A percentile compares a stretch with the other conserved stretches of the same genome.
Evolutionary conservation across 148 eudicot genomes (phyloP).

Genomic region (Silene latifolia): DNA sequence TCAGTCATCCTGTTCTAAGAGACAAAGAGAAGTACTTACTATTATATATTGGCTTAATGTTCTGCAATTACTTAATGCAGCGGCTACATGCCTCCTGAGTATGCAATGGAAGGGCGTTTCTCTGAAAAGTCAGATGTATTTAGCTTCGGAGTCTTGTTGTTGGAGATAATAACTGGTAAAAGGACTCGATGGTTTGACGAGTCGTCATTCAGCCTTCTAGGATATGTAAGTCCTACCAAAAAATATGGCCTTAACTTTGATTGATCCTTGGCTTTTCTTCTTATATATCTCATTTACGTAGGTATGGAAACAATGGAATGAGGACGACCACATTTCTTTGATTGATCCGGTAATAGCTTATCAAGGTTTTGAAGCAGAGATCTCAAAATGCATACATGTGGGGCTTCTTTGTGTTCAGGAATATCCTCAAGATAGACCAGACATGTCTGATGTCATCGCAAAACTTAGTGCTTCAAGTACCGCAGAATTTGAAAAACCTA

Average conservation of each 20-base stretch:
- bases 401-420: slow-evolving; percentile 62
- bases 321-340: slow-evolving; percentile 26
- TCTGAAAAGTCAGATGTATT: slow-evolving; percentile 56
- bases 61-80: slow-evolving; percentile 19
- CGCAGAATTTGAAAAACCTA: slow-evolving; percentile 27
- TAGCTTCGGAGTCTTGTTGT: slow-evolving; percentile 44
- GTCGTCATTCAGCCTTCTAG: slow-evolving; percentile 28
- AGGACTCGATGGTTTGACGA: slow-evolving; percentile 29
- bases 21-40: not conserved
- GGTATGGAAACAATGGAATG: slow-evolving; percentile 66
- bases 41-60: not conserved
- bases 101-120: slow-evolving; percentile 46
- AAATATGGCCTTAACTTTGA: not conserved
- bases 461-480: slow-evolving; percentile 35
- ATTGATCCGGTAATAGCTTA: slow-evolving; percentile 30
- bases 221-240: slow-evolving; percentile 36
- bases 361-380: slow-evolving; percentile 21
- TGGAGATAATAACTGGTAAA: slow-evolving; percentile 46
- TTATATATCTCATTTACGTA: slow-evolving; percentile 15
- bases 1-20: not conserved
- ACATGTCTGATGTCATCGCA: slow-evolving; percentile 32
- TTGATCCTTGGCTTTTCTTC: not conserved
- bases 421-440: slow-evolving; percentile 41
- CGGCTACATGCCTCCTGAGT: slow-evolving; percentile 57
- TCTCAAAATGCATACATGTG: slow-evolving; percentile 36